phyloP scores from a whole-genome alignment of 257 asterid species.

The Eustoma russellianum region DNA sequence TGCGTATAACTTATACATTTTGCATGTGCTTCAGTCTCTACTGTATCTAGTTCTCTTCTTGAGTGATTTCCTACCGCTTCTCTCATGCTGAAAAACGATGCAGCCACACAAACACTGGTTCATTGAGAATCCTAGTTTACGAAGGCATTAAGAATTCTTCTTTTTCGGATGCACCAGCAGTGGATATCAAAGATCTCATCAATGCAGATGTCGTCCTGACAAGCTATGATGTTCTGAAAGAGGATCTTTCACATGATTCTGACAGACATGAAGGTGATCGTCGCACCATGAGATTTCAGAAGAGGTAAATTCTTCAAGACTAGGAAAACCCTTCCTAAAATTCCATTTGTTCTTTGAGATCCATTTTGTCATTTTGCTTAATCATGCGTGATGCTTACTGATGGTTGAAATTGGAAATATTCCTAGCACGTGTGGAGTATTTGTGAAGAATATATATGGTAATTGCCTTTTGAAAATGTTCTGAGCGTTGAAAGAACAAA shows the following conservation, averaged over 20 bases:
- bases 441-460: too few relatives aligned
- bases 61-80: not conserved
- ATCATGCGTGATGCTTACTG: too few relatives aligned
- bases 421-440: too few relatives aligned
- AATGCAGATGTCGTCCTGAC: constrained; percentile 81
- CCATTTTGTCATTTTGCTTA: too few relatives aligned
- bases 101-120: constrained; percentile 81
- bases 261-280: constrained; percentile 95
- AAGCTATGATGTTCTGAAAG: constrained; percentile 85
- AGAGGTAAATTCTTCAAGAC: constrained; percentile 43
- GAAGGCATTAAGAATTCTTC: constrained; percentile 62
- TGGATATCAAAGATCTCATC: constrained; percentile 60
- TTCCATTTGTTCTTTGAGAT: too few relatives aligned
- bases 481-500: too few relatives aligned
- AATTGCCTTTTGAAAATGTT: too few relatives aligned
- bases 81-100: constrained; percentile 9
- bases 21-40: too few relatives aligned
- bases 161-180: constrained; percentile 38
- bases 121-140: constrained; percentile 61
- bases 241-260: constrained; percentile 91
- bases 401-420: too few relatives aligned
- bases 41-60: not conserved
- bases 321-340: too few relatives aligned
- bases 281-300: constrained; percentile 69
- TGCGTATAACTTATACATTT: too few relatives aligned